Conservation (phyloP, 176 grass and related monocot genomes). For the Bolboschoenus planiculmis region DNA sequence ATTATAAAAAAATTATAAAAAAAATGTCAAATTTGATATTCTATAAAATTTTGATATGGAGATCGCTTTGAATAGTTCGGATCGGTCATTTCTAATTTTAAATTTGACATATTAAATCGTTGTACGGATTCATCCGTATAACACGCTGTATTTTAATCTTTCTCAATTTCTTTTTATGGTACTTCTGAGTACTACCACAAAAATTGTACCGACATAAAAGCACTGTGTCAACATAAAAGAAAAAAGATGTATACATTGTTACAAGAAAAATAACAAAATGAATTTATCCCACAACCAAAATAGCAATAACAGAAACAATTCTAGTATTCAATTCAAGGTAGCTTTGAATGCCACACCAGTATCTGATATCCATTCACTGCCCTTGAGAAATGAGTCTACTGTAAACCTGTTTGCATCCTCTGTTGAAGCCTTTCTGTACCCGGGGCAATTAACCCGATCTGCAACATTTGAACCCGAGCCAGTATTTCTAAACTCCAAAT, state of each 20-base stretch:
- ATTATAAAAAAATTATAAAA: no score
- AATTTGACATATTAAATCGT: no score
- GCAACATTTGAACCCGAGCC: constrained; percentile 18
- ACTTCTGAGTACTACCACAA: background rate
- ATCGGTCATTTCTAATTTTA: no score
- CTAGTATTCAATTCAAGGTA: constrained; percentile 11
- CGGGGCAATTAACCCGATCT: constrained; percentile 10
- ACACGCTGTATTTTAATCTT: no score
- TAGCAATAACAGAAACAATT: background rate
- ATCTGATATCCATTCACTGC: constrained; percentile 31
- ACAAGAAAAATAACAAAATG: background rate
- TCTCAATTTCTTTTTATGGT: no score
- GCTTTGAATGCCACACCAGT: constrained; percentile 22
- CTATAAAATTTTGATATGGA: no score
- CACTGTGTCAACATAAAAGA: background rate
- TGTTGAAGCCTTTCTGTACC: background rate
- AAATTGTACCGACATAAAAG: background rate
- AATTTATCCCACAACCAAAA: background rate
- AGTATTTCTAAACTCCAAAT: constrained; percentile 24
- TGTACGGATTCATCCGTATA: no score
- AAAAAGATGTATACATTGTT: background rate
- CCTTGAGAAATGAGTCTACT: constrained; percentile 25
- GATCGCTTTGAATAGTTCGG: no score
- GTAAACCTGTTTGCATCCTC: constrained; percentile 29
- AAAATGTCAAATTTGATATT: no score